Evolutionary conservation across 805 yeast species (phyloP).

Genomic region (Nakazawaea wickerhamii): DNA sequence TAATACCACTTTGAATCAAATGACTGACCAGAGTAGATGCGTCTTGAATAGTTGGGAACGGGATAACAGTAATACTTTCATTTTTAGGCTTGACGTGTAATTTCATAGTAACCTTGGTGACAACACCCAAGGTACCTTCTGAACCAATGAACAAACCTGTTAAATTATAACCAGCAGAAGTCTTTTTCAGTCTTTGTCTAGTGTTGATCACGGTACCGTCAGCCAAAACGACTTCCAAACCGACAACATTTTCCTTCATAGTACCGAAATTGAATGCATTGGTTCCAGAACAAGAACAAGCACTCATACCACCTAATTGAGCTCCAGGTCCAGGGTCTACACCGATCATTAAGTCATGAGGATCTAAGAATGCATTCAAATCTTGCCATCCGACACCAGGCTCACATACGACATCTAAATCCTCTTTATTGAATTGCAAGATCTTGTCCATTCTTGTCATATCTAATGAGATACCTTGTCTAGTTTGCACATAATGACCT

Average conservation of each 20-base stretch:
- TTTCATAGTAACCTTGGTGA: constrained; percentile 53
- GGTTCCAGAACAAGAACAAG: constrained; percentile 71
- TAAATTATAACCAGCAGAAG: constrained; percentile 69
- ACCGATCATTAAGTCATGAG: constrained; percentile 48
- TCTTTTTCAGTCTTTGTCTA: constrained; percentile 62
- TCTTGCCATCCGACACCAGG: constrained; percentile 70
- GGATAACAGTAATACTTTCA: constrained; percentile 57
- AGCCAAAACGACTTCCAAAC: constrained; percentile 66
- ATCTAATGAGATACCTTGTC: constrained; percentile 50
- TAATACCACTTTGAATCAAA: constrained; percentile 53
- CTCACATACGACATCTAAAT: constrained; percentile 57
- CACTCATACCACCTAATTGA: constrained; percentile 71
- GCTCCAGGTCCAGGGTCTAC: constrained; percentile 78
- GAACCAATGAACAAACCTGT: constrained; percentile 65
- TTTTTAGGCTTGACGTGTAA: constrained; percentile 45
- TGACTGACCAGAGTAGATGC: constrained; percentile 57
- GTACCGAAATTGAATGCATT: constrained; percentile 76
- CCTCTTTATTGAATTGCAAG: constrained; percentile 44
- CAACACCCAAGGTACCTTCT: constrained; percentile 63
- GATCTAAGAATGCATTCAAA: constrained; percentile 40
- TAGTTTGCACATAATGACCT: constrained; percentile 58
- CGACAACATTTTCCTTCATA: constrained; percentile 68
- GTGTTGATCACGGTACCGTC: constrained; percentile 73
- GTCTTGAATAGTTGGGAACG: constrained; percentile 52
- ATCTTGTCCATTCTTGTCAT: constrained; percentile 47